phyloP scores from a whole-genome alignment of 345 rosid species.

The Diplotaxis tenuifolia region DNA sequence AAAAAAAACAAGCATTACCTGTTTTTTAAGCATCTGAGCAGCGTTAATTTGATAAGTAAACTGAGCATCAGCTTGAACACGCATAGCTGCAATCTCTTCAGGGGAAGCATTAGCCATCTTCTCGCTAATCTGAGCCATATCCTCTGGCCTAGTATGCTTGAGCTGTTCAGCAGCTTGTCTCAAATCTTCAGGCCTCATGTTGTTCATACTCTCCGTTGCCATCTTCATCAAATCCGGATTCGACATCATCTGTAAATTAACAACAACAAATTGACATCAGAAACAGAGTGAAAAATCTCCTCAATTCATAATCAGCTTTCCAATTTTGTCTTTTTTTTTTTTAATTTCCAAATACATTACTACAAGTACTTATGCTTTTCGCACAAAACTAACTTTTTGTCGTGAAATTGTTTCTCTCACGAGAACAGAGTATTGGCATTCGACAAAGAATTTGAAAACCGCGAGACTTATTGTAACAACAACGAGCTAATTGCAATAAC shows the following conservation, averaged over 20 bases:
- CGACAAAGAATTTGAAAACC: neutral
- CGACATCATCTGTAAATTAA: constrained; percentile 70
- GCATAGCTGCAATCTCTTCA: constrained; percentile 80
- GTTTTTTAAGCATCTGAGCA: constrained; percentile 80
- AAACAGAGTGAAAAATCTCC: neutral
- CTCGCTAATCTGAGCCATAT: constrained; percentile 86
- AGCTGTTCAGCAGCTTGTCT: constrained; percentile 88
- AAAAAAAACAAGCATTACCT: constrained; percentile 42
- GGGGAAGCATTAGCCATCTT: constrained; percentile 86
- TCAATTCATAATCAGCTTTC: too few species aligned
- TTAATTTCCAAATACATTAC: too few species aligned
- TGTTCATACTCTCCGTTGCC: constrained; percentile 95
- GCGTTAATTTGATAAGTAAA: constrained; percentile 63
- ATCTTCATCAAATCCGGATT: constrained; percentile 94
- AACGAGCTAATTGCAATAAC: neutral
- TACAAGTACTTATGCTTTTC: too few species aligned
- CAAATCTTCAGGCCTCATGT: constrained; percentile 86
- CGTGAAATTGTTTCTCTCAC: neutral
- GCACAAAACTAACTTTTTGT: too few species aligned
- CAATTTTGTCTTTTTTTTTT: too few species aligned
- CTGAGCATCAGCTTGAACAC: constrained; percentile 75
- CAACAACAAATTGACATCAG: constrained; percentile 1
- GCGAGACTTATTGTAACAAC: too few species aligned
- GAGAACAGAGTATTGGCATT: neutral
- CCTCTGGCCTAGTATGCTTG: constrained; percentile 72